Conservation (phyloP, 2,329 filamentous ascomycete species). For the Nothomitra cinnamomea region DNA sequence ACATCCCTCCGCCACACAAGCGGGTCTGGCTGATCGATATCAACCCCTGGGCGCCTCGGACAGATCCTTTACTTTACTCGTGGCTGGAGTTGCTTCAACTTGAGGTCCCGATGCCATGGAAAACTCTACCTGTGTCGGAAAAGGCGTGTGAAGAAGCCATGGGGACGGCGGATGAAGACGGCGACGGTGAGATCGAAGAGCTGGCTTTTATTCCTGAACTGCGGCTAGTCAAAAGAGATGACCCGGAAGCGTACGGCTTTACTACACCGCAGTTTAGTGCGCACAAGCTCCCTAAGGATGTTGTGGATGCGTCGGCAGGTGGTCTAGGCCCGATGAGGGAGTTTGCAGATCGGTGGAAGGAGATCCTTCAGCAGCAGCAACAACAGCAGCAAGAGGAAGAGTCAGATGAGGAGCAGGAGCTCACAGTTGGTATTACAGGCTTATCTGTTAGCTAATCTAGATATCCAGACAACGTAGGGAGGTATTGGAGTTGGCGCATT, state of each 20-base stretch:
- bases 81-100: slow-evolving; percentile 75
- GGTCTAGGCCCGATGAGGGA: slow-evolving; percentile 14
- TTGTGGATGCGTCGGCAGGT: slow-evolving; percentile 49
- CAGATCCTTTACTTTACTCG: slow-evolving; percentile 74
- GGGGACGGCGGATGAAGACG: slow-evolving; percentile 20
- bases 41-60: slow-evolving; percentile 83
- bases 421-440: neutral
- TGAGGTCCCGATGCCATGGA: slow-evolving; percentile 11
- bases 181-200: slow-evolving; percentile 31
- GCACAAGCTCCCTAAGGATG: slow-evolving; percentile 86
- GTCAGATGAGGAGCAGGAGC: neutral
- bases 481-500: neutral
- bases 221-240: slow-evolving; percentile 63
- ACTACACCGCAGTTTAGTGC: slow-evolving; percentile 78
- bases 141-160: neutral
- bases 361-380: slow-evolving; percentile 4
- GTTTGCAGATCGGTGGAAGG: slow-evolving; percentile 8
- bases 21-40: slow-evolving; percentile 79
- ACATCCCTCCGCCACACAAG: slow-evolving; percentile 61
- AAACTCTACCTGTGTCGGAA: neutral
- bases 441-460: neutral
- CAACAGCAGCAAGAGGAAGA: neutral
- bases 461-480: neutral
- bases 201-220: slow-evolving; percentile 54
- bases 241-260: slow-evolving; percentile 80